Evolutionary conservation across 2,329 filamentous ascomycete genomes (phyloP).

Genomic region (Aspergillus melleus): DNA sequence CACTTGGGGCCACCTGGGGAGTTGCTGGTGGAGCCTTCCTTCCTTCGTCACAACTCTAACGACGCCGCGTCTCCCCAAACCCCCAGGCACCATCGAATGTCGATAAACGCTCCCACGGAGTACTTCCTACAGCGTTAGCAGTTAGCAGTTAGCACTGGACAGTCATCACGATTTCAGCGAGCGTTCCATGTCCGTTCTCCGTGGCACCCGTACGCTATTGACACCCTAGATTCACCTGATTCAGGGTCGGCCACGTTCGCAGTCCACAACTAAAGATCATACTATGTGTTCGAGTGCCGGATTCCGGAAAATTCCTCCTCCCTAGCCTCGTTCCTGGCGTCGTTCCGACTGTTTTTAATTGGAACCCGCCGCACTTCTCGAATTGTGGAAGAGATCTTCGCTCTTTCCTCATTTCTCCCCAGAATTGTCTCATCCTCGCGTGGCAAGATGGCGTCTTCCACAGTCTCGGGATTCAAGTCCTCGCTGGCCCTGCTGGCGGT

Average conservation of each 20-base stretch:
- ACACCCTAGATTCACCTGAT: not conserved
- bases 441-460: not conserved
- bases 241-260: not conserved
- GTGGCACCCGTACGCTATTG: not conserved
- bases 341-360: not conserved
- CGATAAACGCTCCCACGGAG: not conserved
- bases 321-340: not conserved
- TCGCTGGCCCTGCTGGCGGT: conserved; percentile 5
- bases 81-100: not conserved
- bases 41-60: not conserved
- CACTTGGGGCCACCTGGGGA: not conserved
- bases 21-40: not conserved
- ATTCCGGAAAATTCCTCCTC: not conserved
- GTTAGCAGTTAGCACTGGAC: too few species aligned
- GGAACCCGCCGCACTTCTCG: not conserved
- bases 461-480: not conserved
- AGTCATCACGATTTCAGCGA: not conserved
- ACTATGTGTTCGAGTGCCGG: not conserved
- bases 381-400: not conserved
- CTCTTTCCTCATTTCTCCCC: not conserved
- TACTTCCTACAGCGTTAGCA: too few species aligned
- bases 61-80: not conserved
- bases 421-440: not conserved
- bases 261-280: not conserved
- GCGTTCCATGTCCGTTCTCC: not conserved